These are phyloP conservation scores for Zostera marina DNA, from an alignment of 116 monocot genomes.

Conservation along the genomic window DNA sequence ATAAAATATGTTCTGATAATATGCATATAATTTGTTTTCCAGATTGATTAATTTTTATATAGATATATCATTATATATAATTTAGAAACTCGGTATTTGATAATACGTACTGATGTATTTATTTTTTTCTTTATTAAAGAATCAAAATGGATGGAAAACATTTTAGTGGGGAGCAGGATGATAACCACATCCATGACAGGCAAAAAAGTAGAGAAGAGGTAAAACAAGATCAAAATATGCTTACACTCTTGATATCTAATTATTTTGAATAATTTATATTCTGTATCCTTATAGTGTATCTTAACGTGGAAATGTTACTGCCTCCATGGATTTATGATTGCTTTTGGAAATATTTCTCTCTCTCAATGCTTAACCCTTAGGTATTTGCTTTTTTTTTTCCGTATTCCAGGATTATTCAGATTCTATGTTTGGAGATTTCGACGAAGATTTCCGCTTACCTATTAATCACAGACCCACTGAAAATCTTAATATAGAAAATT, in stretches of 20 bases:
- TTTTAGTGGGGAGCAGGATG: not conserved
- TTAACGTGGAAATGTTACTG: not conserved
- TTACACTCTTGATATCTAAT: not conserved
- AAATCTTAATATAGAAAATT: slow-evolving; percentile 68
- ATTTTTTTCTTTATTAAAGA: not conserved
- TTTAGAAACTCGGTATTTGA: too few relatives aligned
- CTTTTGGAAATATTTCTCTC: not conserved
- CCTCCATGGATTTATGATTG: not conserved
- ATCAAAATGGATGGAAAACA: slow-evolving; percentile 10
- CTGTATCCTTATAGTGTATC: not conserved
- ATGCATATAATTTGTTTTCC: too few relatives aligned
- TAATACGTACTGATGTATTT: not conserved
- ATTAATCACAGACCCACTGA: slow-evolving; percentile 73
- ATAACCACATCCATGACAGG: slow-evolving; percentile 2
- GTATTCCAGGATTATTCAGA: slow-evolving; percentile 9
- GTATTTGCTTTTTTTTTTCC: not conserved
- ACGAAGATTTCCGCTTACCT: slow-evolving; percentile 75
- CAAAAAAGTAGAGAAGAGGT: slow-evolving; percentile 7
- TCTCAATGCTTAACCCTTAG: not conserved
- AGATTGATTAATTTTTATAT: too few relatives aligned
- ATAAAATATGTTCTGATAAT: too few relatives aligned
- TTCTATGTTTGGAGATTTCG: slow-evolving; percentile 26
- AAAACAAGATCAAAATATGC: not conserved
- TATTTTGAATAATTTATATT: not conserved
- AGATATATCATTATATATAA: too few relatives aligned